Conservation (phyloP, 495 filamentous ascomycete genomes). For the Penicillium samsonianum region DNA sequence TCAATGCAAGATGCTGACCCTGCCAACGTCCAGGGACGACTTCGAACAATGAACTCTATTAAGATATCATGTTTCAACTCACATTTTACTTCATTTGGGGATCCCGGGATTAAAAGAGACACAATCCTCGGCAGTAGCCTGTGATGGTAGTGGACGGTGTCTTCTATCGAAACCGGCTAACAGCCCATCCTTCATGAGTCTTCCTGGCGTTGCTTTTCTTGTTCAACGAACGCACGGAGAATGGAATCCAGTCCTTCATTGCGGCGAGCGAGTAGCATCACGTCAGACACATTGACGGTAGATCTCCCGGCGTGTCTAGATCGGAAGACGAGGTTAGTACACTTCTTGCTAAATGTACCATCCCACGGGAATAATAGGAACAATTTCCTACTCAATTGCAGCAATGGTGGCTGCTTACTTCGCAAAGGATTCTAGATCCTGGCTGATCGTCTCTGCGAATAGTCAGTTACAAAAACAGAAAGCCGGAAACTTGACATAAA, state of each 20-base stretch:
- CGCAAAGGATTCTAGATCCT: slow-evolving; percentile 80
- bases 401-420: slow-evolving; percentile 44
- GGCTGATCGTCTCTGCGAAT: slow-evolving; percentile 64
- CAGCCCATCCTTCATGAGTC: slow-evolving; percentile 15
- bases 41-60: neutral
- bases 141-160: neutral
- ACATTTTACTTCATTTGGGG: neutral
- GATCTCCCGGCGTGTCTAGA: slow-evolving; percentile 76
- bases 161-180: neutral
- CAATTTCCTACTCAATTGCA: neutral
- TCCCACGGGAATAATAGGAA: neutral
- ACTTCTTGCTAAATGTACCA: neutral
- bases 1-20: neutral
- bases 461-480: slow-evolving; percentile 14
- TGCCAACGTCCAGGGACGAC: neutral
- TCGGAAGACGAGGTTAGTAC: slow-evolving; percentile 15
- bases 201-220: slow-evolving; percentile 42
- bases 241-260: slow-evolving; percentile 82
- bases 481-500: slow-evolving; percentile 12
- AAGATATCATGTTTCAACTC: neutral
- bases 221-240: slow-evolving; percentile 66
- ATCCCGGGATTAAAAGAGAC: neutral
- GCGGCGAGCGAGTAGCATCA: slow-evolving; percentile 79
- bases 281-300: slow-evolving; percentile 80
- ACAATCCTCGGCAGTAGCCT: neutral